phyloP scores from a whole-genome alignment of 495 filamentous ascomycete species.

The Penicillium egyptiacum region DNA sequence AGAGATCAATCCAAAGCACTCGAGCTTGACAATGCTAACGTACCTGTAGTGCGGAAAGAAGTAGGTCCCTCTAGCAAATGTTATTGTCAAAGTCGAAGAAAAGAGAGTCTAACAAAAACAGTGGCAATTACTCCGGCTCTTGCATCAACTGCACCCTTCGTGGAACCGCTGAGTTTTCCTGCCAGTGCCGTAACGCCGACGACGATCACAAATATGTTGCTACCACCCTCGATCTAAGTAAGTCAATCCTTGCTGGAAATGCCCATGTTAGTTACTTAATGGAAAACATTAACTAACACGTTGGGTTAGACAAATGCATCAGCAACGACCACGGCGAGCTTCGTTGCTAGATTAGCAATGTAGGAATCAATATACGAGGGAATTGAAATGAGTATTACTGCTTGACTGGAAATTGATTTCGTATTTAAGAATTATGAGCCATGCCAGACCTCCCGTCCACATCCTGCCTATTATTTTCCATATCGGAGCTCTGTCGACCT shows the following conservation, averaged over 20 bases:
- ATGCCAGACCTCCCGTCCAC: neutral
- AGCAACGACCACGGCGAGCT: constrained; percentile 27
- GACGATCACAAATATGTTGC: constrained; percentile 17
- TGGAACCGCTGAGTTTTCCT: constrained; percentile 20
- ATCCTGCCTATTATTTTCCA: neutral
- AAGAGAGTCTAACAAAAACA: neutral
- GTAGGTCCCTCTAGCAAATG: constrained; percentile 9
- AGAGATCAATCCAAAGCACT: neutral
- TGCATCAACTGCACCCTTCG: constrained; percentile 26
- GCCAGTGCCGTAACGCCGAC: constrained; percentile 22
- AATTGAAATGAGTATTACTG: no score
- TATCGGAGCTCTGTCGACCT: neutral
- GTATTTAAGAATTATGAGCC: neutral
- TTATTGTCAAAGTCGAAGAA: neutral
- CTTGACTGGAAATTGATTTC: neutral
- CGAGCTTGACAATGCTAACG: constrained; percentile 1
- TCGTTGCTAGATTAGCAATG: constrained; percentile 14
- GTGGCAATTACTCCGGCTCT: constrained; percentile 20
- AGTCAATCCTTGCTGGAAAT: neutral
- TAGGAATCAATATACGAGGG: neutral
- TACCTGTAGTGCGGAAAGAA: constrained; percentile 24
- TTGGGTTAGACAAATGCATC: constrained; percentile 24
- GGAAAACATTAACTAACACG: neutral
- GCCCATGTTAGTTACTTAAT: neutral
- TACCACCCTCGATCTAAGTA: constrained; percentile 23